Conservation (phyloP, 805 yeast genomes). For the Komagataella mondaviorum region DNA sequence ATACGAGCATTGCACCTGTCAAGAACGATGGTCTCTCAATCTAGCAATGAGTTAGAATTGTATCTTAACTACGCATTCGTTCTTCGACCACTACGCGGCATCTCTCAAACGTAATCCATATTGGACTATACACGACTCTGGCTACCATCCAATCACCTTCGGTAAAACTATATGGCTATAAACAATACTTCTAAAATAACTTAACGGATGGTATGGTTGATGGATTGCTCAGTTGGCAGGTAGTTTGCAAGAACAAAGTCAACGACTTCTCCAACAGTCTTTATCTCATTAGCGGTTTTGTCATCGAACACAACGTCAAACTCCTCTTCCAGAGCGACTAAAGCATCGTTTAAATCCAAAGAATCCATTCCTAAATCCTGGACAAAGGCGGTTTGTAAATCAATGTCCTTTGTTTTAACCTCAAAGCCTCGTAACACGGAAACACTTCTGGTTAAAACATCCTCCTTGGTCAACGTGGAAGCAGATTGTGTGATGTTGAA, state of each 20-base stretch:
- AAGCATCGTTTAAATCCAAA: slow-evolving; percentile 86
- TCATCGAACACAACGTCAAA: slow-evolving; percentile 10
- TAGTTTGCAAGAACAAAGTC: slow-evolving; percentile 30
- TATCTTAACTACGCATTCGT: background rate
- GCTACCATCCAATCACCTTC: background rate
- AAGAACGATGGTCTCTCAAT: background rate
- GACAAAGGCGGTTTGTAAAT: slow-evolving; percentile 32
- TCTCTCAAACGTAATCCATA: background rate
- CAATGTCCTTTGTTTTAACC: slow-evolving; percentile 10
- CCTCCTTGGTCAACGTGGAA: slow-evolving; percentile 58
- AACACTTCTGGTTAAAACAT: slow-evolving; percentile 69
- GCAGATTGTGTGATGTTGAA: slow-evolving; percentile 22
- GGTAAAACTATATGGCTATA: background rate
- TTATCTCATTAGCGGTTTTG: slow-evolving; percentile 41
- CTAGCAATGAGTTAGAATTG: background rate
- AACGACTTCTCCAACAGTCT: slow-evolving; percentile 47
- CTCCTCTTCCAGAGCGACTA: slow-evolving; percentile 86
- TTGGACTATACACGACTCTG: background rate
- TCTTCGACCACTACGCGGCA: background rate
- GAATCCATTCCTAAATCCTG: slow-evolving; percentile 84
- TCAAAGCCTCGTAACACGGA: slow-evolving; percentile 61
- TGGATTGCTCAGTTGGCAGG: slow-evolving; percentile 18
- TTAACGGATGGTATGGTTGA: slow-evolving; percentile 23
- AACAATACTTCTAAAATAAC: background rate
- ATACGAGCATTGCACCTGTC: background rate